These are phyloP conservation scores for Termitomyces sp. DNA, from an alignment of 768 basidiomycete genomes.

Conservation along the genomic window DNA sequence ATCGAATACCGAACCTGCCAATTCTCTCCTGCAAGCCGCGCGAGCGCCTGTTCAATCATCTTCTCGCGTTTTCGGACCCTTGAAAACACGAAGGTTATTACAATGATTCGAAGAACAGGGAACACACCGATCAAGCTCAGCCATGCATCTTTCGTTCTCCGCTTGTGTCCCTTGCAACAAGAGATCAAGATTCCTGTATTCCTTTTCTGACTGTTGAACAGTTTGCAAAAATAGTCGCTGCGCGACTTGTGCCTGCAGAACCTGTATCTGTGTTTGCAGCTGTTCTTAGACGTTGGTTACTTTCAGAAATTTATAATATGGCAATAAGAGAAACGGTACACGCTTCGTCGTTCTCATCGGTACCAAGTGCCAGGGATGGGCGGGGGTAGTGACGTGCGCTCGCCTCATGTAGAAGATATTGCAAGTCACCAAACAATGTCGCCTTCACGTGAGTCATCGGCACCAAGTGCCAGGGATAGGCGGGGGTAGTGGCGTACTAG, in stretches of 20 bases:
- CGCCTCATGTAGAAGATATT: slow-evolving; percentile 34
- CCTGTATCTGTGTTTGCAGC: slow-evolving; percentile 30
- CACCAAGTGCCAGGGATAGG: slow-evolving; percentile 21
- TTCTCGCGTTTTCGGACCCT: slow-evolving; percentile 72
- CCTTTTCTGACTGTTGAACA: slow-evolving; percentile 64
- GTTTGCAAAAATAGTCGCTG: slow-evolving; percentile 66
- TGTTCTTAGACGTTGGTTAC: slow-evolving; percentile 20
- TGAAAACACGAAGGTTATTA: neutral
- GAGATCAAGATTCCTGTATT: slow-evolving; percentile 32
- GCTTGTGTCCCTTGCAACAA: slow-evolving; percentile 76
- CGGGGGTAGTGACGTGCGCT: slow-evolving; percentile 27
- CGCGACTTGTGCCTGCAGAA: slow-evolving; percentile 62
- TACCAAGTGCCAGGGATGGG: no score
- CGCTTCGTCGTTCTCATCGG: slow-evolving; percentile 62
- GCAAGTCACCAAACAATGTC: slow-evolving; percentile 18
- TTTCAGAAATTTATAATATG: neutral
- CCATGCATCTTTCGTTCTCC: slow-evolving; percentile 85
- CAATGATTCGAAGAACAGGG: neutral
- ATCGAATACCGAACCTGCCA: slow-evolving; percentile 13
- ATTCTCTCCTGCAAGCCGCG: slow-evolving; percentile 22
- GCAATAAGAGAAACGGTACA: neutral
- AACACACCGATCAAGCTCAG: slow-evolving; percentile 67
- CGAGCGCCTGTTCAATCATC: slow-evolving; percentile 68
- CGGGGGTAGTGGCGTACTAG: slow-evolving; percentile 39
- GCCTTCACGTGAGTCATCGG: slow-evolving; percentile 61